Percentiles rank a stretch among this genome's conserved stretches.
phyloP scores from a whole-genome alignment of 257 asterid species.

The Solanum rostratum region DNA sequence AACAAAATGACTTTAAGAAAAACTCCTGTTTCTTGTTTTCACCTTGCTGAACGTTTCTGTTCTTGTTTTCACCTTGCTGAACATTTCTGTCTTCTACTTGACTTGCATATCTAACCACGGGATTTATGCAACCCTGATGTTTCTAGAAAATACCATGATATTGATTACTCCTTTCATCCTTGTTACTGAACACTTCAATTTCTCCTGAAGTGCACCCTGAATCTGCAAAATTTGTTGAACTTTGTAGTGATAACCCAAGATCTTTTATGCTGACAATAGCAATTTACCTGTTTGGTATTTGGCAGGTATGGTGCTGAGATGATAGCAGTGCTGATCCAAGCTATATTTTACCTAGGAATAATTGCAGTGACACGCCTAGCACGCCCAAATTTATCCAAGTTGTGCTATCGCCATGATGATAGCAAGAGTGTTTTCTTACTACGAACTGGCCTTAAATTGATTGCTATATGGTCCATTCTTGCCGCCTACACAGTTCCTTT shows the following conservation, averaged over 20 bases:
- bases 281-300: background rate
- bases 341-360: slow-evolving; percentile 42
- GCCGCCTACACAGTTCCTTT: slow-evolving; percentile 49
- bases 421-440: slow-evolving; percentile 28
- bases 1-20: background rate
- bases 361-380: slow-evolving; percentile 50
- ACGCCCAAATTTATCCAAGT: slow-evolving; percentile 44
- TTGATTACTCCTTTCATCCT: background rate
- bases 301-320: slow-evolving; percentile 52
- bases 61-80: background rate
- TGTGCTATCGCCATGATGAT: slow-evolving; percentile 48
- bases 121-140: background rate
- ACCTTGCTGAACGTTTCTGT: background rate
- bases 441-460: slow-evolving; percentile 40
- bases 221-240: background rate
- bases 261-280: background rate
- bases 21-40: background rate
- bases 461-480: slow-evolving; percentile 48
- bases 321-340: slow-evolving; percentile 35
- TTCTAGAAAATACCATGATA: background rate
- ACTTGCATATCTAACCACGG: background rate
- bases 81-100: background rate
- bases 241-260: background rate
- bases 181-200: background rate
- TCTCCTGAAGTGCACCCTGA: background rate